Base-by-base conservation (phyloP, 2,329 filamentous ascomycete genomes). In the Clonostachys byssicola region DNA sequence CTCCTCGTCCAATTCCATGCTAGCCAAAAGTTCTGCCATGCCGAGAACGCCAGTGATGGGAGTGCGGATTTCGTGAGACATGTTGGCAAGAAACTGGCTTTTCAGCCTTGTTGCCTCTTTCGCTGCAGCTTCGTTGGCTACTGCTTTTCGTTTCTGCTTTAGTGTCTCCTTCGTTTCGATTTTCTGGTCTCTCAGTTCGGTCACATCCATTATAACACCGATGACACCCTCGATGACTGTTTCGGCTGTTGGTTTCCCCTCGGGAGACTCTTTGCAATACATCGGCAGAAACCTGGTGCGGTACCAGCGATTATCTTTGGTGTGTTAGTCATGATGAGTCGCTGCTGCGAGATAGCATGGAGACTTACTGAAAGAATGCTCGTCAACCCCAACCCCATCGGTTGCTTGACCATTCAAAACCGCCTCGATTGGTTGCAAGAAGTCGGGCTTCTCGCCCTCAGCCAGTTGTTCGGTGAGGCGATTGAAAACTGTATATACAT, bases 31-130 rank as follows among this genome's bases (percentile, higher is more conserved):
- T 56, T 92, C 87, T 1, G 84, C 81, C 86, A 91, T 91, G 20
- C 88, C 88, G 49, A 92, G 83, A 6, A 92, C 86, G 17, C 88
- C 88, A 2, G 86, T 87, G 51, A 92, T 91, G 1, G 88, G 88
- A 1, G 85, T 89, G 40, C 85, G 75, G 43, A 90, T 89, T 60
- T 90, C 86, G 60, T 89, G 86, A n/a, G 83, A 87, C 86, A 89
- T 89, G 64, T 89, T 89, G 13, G 86, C 86, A 6, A 90, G 68
- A 56, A 92, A 92, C 53, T 89, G 86, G 54, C 83, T 88, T 69
- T 92, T 94, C 59, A 92, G 77, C 47, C 86, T 78, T 57, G 84
- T 90, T 3, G 88, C 88, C 63, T 92, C 88, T 60, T 89, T 91
- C 2, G 88, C 88, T 14, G 88, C 87, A 8, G 82, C 81, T 58